phyloP scores from a whole-genome alignment of 2,329 filamentous ascomycete species.

The Cladosporium sp. region DNA sequence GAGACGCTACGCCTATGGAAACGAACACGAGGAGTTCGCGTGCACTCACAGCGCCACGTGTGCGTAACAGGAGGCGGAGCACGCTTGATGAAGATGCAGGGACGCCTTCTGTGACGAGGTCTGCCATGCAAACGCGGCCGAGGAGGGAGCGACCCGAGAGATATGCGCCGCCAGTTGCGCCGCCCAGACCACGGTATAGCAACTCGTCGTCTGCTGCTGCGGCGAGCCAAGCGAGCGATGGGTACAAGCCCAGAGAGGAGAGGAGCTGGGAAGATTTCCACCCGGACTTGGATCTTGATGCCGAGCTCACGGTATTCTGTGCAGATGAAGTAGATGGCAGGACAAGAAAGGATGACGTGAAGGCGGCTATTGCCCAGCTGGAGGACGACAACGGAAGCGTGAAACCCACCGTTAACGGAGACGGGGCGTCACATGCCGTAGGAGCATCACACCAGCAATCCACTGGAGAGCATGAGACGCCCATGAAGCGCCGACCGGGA shows the following conservation, averaged over 20 bases:
- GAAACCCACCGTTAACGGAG: slow-evolving; percentile 17
- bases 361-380: slow-evolving; percentile 36
- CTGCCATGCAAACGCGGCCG: slow-evolving; percentile 26
- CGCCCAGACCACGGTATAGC: slow-evolving; percentile 66
- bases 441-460: neutral
- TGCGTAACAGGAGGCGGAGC: slow-evolving; percentile 9
- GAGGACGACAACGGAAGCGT: neutral
- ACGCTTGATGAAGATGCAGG: slow-evolving; percentile 10
- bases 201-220: slow-evolving; percentile 86
- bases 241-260: slow-evolving; percentile 96
- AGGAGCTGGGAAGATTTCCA: slow-evolving; percentile 98
- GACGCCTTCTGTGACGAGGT: slow-evolving; percentile 12
- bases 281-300: slow-evolving; percentile 86
- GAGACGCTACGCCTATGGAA: slow-evolving; percentile 60
- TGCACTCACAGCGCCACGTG: slow-evolving; percentile 33
- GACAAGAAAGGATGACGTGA: slow-evolving; percentile 36
- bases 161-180: slow-evolving; percentile 40
- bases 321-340: slow-evolving; percentile 82
- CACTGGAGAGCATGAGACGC: slow-evolving; percentile 20
- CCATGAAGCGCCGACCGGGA: slow-evolving; percentile 55
- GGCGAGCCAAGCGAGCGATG: slow-evolving; percentile 83
- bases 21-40: slow-evolving; percentile 33
- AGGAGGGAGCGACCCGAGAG: slow-evolving; percentile 27
- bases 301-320: slow-evolving; percentile 70
- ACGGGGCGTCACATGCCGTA: slow-evolving; percentile 25